Evolutionary conservation across 805 yeast species (phyloP).

Genomic region (Kluyveromyces nonfermentans): DNA sequence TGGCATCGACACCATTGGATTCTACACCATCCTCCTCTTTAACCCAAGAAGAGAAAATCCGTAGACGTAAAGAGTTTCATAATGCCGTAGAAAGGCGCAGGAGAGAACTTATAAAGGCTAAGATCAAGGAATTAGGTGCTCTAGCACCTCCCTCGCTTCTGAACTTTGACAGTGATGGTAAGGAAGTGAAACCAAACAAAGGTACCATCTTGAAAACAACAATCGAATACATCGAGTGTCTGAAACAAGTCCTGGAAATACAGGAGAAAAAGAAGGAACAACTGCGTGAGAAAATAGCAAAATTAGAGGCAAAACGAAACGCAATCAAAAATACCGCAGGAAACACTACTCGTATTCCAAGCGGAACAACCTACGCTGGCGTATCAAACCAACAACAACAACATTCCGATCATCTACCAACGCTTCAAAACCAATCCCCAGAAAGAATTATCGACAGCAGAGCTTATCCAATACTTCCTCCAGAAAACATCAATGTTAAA

Average conservation of each 20-base stretch:
- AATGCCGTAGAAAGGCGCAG: slow-evolving; percentile 91
- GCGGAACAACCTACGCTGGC: not conserved
- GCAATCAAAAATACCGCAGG: slow-evolving; percentile 1
- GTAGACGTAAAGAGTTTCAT: slow-evolving; percentile 79
- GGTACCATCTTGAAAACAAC: slow-evolving; percentile 66
- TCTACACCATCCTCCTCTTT: slow-evolving; percentile 13
- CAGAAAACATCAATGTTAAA: not conserved
- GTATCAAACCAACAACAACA: slow-evolving; percentile 1
- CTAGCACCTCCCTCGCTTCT: slow-evolving; percentile 72
- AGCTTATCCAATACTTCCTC: slow-evolving; percentile 6
- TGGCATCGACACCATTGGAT: slow-evolving; percentile 32
- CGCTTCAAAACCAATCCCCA: slow-evolving; percentile 4
- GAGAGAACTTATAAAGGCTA: slow-evolving; percentile 82
- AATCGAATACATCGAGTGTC: slow-evolving; percentile 67
- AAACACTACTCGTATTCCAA: not conserved
- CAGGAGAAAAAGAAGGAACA: slow-evolving; percentile 43
- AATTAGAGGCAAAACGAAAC: slow-evolving; percentile 21
- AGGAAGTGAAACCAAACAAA: slow-evolving; percentile 75
- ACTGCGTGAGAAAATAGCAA: slow-evolving; percentile 32
- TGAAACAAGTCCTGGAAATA: slow-evolving; percentile 47
- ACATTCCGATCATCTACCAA: not conserved
- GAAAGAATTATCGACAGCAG: slow-evolving; percentile 24
- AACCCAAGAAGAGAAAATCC: slow-evolving; percentile 52
- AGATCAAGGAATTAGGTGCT: slow-evolving; percentile 72
- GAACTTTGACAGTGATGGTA: slow-evolving; percentile 37